Evolutionary conservation across 208 protist genomes (phyloP), one percentile per base, ranked within the genome.

Genomic region (Crithidia sp.): DNA sequence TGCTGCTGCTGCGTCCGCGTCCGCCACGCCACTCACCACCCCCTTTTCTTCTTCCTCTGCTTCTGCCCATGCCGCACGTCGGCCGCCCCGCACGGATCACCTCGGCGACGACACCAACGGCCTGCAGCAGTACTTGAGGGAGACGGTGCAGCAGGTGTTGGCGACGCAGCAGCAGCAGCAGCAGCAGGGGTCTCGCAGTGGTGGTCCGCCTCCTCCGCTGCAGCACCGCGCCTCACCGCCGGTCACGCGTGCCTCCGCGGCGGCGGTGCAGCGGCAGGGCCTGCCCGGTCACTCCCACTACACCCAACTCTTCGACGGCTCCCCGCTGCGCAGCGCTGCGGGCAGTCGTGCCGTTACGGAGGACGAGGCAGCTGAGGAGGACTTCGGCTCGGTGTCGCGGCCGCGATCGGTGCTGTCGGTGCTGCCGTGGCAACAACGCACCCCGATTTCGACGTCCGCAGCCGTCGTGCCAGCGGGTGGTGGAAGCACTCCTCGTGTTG

Each of bases 141-240:
- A 78, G 43, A 78, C 60, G 36, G 74, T 78, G 59, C 58, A 73
- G 66, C 65, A 72, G 36, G 65, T 78, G 17, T 53, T 78, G 54
- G 56, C 56, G 4, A 16, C 28, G 14, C 55, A 76, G 16, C 61
- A 17, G 9, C 10, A 28, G 4, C 16, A 8, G 28, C 28, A 28
- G 28, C 28, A 28, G 28, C 28, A 28, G 28, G 28, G 28, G 28
- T 28, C 28, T 28, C 28, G 28, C 28, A 28, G 28, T 28, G 28
- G 28, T 28, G 28, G 28, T 5, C 39, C 49, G 1, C 59, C 7
- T 9, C 69, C 49, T 53, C 19, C 0, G 19, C 28, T 37, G 44
- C 54, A 52, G 41, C 55, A 45, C 28, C 3, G 7, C 39, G 12
- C 12, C 36, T 40, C 9, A 13, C 17, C 14, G 19, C 70, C 10